phyloP scores from a whole-genome alignment of 495 filamentous ascomycete genomes.

The Hapsidospora chrysogenum region DNA sequence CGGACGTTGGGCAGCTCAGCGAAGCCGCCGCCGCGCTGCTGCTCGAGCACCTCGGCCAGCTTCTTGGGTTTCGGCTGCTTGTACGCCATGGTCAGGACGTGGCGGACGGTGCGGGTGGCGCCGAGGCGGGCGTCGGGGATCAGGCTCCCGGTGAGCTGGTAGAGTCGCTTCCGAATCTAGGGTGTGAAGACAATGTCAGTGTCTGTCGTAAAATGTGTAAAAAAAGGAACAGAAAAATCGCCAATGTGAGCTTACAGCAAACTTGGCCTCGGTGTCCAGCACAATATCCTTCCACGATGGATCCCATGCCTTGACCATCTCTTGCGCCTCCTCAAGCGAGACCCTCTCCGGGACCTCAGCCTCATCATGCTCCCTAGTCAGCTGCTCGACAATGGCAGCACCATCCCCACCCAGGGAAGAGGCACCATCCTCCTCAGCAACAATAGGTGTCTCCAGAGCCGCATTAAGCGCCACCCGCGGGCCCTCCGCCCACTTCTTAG shows the following conservation, averaged over 20 bases:
- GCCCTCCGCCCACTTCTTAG: slow-evolving; percentile 3
- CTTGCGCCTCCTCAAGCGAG: slow-evolving; percentile 11
- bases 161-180: slow-evolving; percentile 60
- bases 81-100: slow-evolving; percentile 36
- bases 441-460: too few relatives aligned
- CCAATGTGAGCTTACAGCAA: slow-evolving; percentile 42
- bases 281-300: slow-evolving; percentile 34
- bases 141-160: slow-evolving; percentile 57
- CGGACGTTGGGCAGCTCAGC: slow-evolving; percentile 50
- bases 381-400: slow-evolving; percentile 4
- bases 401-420: neutral
- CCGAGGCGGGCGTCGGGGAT: slow-evolving; percentile 51
- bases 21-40: slow-evolving; percentile 23
- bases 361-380: slow-evolving; percentile 2
- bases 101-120: slow-evolving; percentile 31
- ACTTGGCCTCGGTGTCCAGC: slow-evolving; percentile 46
- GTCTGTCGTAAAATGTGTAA: too few relatives aligned
- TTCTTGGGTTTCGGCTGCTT: slow-evolving; percentile 43
- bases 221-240: neutral
- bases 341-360: slow-evolving; percentile 2
- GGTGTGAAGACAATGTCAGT: neutral
- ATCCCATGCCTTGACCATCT: slow-evolving; percentile 20
- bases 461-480: too few relatives aligned
- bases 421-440: neutral
- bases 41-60: slow-evolving; percentile 25